These are phyloP conservation scores for Vachellia collinsii DNA, from an alignment of 306 rosid species.

Conservation along the genomic window DNA sequence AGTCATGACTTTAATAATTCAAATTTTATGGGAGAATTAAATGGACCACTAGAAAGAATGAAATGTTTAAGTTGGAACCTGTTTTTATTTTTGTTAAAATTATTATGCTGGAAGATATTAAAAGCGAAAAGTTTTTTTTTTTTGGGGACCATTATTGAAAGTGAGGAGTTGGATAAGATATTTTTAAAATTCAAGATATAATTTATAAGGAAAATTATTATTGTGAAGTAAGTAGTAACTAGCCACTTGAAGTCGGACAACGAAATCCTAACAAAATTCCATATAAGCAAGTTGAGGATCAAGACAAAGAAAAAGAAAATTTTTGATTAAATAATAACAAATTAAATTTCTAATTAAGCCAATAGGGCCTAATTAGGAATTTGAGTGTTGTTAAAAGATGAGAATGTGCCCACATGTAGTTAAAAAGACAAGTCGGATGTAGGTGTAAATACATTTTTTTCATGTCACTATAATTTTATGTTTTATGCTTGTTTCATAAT, in stretches of 20 bases:
- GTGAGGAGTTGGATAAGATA: not conserved
- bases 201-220: not conserved
- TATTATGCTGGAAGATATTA: not conserved
- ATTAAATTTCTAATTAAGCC: no score
- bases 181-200: not conserved
- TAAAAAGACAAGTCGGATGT: no score
- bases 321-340: no score
- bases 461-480: no score
- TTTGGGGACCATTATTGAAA: no score
- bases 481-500: no score
- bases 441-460: no score
- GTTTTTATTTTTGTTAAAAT: not conserved
- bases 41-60: not conserved
- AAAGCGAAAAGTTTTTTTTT: not conserved
- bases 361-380: no score
- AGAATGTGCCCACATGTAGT: no score
- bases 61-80: not conserved
- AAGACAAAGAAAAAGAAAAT: not conserved
- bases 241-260: constrained; percentile 6
- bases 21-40: not conserved
- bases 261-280: not conserved
- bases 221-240: not conserved
- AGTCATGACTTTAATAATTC: no score
- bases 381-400: no score
- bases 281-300: not conserved